Evolutionary conservation across 306 rosid species (phyloP), one percentile per base, ranked within the genome.

Genomic region (Albizia julibrissin): DNA sequence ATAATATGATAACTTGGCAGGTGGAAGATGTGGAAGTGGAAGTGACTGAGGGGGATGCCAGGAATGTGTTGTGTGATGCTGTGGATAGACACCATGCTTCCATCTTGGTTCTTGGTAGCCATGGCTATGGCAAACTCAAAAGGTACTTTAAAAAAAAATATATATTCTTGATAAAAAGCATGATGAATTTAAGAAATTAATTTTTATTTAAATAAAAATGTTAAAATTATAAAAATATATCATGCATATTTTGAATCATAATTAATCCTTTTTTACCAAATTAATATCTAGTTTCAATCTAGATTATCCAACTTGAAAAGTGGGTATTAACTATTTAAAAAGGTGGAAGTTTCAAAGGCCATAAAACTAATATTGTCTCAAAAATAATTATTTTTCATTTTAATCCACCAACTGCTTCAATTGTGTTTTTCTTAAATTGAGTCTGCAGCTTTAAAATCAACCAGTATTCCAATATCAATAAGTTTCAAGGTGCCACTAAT

Each of bases 121-220:
- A 87, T 77, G 92, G 90, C 52, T 89, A 91, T 75, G 92, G 94
- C 74, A 91, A 84, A 61, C 77, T 92, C 43, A 90, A 92, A 80
- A 89, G 94, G 92, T 90, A 44, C 19, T 62, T 3, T 16, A 5
- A 24, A 10, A n/a, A n/a, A n/a, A n/a, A n/a, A n/a, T n/a, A 9
- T 22, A 24, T 59, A 22, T 3, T 24, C 11, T 16, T 15, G 24
- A 22, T 10, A 2, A n/a, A 24, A 59, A 5, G 5, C 14, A 10
- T n/a, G 13, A 2, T 59, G 6, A 59, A 24, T 22, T 59, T 59
- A 16, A 2, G 3, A 13, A 16, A 14, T 49, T 49, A 37, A 1
- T 0, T 37, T 37, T 52, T 6, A 52, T 52, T 52, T 52, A 19
- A 52, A 6, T 9, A 16, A 47, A 47, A 52, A 6, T 5, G 19